Conservation (phyloP, 129 eudicot species). For the Kitagawia praeruptora region DNA sequence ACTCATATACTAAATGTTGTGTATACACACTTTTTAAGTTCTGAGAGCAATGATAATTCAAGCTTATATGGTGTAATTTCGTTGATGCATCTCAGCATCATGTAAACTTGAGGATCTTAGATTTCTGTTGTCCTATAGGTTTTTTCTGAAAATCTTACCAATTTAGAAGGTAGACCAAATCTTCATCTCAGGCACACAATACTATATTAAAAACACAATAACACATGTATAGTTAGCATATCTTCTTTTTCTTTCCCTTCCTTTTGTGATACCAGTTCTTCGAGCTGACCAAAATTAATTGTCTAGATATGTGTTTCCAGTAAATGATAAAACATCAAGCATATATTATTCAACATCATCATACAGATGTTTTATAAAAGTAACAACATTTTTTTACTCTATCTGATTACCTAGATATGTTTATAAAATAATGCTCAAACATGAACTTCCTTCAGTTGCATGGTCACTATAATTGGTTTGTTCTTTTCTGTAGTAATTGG, state of each 20-base stretch:
- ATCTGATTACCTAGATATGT: not conserved
- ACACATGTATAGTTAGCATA: not conserved
- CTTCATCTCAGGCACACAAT: not conserved
- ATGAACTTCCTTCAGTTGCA: not conserved
- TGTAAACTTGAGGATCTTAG: not conserved
- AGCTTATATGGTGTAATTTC: not conserved
- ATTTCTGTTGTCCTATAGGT: not conserved
- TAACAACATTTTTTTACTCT: not conserved
- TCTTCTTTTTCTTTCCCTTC: not conserved
- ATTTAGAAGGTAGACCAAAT: not conserved
- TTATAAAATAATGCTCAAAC: not conserved
- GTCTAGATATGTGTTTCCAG: not conserved
- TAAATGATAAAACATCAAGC: not conserved
- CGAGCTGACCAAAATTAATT: not conserved
- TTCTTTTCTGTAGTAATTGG: slow-evolving; percentile 13
- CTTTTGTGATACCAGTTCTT: not conserved
- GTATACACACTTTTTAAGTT: not conserved
- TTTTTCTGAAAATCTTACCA: too few species aligned
- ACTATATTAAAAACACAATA: not conserved
- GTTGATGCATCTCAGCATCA: not conserved
- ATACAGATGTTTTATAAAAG: not conserved
- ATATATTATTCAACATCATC: not conserved
- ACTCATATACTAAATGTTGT: not conserved
- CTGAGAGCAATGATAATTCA: not conserved
- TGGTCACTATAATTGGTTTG: slow-evolving; percentile 1